phyloP scores from a whole-genome alignment of 257 asterid genomes.

The Nicotiana benthamiana region DNA sequence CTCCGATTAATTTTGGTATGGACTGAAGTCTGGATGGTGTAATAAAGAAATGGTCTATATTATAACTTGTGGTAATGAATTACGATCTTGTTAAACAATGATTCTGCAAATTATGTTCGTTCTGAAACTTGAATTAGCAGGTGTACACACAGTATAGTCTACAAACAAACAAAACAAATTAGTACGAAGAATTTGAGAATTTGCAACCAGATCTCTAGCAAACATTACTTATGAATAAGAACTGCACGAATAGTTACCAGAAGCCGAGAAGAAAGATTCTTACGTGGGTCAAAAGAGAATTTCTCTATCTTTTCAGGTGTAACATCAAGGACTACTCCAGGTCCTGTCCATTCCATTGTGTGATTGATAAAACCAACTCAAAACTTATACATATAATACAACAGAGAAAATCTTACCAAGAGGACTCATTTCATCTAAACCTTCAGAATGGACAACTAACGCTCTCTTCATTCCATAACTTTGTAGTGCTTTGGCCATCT shows the following conservation, averaged over 20 bases:
- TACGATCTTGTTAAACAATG: background rate
- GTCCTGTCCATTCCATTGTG: slow-evolving; percentile 30
- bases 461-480: slow-evolving; percentile 65
- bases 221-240: background rate
- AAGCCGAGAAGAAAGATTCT: slow-evolving; percentile 11
- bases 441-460: slow-evolving; percentile 68
- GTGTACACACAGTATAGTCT: background rate
- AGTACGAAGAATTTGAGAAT: background rate
- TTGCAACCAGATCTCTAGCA: background rate
- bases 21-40: background rate
- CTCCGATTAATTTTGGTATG: background rate
- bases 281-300: slow-evolving; percentile 58
- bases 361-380: background rate
- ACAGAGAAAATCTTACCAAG: slow-evolving; percentile 40
- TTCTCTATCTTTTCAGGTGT: slow-evolving; percentile 52
- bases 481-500: slow-evolving; percentile 64
- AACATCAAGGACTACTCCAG: slow-evolving; percentile 58
- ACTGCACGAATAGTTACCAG: background rate
- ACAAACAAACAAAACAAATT: background rate
- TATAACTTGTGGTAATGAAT: background rate
- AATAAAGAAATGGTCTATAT: background rate
- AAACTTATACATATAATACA: background rate
- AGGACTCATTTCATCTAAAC: slow-evolving; percentile 76
- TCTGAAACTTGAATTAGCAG: background rate
- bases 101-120: background rate